Evolutionary conservation across 2,329 filamentous ascomycete genomes (phyloP).

Genomic region (Lachnellula subtilissima): DNA sequence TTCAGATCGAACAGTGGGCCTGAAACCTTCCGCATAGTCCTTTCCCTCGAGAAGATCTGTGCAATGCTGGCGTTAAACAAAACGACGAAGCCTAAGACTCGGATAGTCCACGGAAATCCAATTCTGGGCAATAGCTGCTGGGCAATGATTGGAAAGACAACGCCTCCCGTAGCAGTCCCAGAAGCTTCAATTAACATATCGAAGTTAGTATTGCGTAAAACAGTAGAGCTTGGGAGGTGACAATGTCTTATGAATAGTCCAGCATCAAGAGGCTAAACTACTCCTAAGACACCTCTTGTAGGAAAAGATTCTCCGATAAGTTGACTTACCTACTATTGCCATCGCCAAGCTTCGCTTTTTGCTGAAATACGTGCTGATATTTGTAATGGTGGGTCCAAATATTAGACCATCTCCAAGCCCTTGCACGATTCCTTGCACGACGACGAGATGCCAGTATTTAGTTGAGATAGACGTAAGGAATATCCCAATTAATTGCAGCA

Average conservation of each 20-base stretch:
- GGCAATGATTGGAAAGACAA: slow-evolving; percentile 40
- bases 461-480: slow-evolving; percentile 34
- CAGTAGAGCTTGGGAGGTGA: no score
- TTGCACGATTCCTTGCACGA: slow-evolving; percentile 37
- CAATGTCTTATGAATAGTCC: no score
- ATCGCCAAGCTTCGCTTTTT: slow-evolving; percentile 33
- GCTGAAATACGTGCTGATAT: slow-evolving; percentile 37
- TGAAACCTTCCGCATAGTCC: slow-evolving; percentile 33
- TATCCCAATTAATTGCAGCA: slow-evolving; percentile 29
- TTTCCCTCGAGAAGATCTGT: slow-evolving; percentile 34
- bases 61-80: slow-evolving; percentile 30
- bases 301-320: no score
- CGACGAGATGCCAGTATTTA: slow-evolving; percentile 37
- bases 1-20: slow-evolving; percentile 38
- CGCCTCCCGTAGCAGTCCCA: slow-evolving; percentile 35
- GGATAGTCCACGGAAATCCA: slow-evolving; percentile 40
- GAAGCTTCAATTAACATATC: slow-evolving; percentile 16
- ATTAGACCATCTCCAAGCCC: slow-evolving; percentile 36
- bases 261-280: no score
- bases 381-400: slow-evolving; percentile 34
- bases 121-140: slow-evolving; percentile 34
- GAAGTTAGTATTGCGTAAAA: no score
- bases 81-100: slow-evolving; percentile 40
- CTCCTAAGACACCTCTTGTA: no score
- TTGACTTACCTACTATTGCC: slow-evolving; percentile 14